Base-by-base conservation (phyloP, 73 alveolate genomes). In the Blepharisma japonicum region DNA sequence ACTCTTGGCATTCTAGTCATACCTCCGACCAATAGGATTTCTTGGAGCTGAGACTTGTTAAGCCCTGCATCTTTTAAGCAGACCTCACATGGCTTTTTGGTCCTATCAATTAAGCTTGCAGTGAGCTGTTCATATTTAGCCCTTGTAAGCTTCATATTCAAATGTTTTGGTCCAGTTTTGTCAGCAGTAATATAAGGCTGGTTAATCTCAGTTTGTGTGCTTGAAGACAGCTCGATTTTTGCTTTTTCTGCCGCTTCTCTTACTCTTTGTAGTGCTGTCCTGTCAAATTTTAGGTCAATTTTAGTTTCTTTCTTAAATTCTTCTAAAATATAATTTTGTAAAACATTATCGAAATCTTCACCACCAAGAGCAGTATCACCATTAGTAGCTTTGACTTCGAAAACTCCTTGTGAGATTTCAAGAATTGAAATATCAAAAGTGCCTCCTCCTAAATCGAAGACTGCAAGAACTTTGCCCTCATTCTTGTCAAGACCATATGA, bases 301-400 rank as follows among this genome's bases (percentile, higher is more conserved):
- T 91, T 93, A 81, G 91, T 81, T 81, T 89, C 85, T 71, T 87
- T 85, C 76, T 89, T 88, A 95, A 94, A 94, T 76, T 94, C 97
- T 27, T 56, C 82, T 39, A 93, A 82, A 67, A 89, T 78, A 93
- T 55, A 90, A 56, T 78, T 50, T 46, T 86, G 78, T 39, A 94
- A 54, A n/a, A 42, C 81, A 56, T 86, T 84, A 79, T 91, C 98
- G 81, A 96, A 94, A 81, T 96, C 98, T 77, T 95, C 98, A 84
- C 99, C 99, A 71, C 99, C 99, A 45, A 92, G 88, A 68, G 95
- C 81, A 18, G 98, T 94, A 83, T 94, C 99, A 6, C 99, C 99
- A 55, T 92, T 89, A 6, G 97, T 95, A 14, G 99, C 97, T 86
- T 89, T 94, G 42, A 96, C 99, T 78, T 95, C 99, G 81, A 90